Evolutionary conservation across 805 yeast species (phyloP).

Genomic region (Peterozyma toletana): DNA sequence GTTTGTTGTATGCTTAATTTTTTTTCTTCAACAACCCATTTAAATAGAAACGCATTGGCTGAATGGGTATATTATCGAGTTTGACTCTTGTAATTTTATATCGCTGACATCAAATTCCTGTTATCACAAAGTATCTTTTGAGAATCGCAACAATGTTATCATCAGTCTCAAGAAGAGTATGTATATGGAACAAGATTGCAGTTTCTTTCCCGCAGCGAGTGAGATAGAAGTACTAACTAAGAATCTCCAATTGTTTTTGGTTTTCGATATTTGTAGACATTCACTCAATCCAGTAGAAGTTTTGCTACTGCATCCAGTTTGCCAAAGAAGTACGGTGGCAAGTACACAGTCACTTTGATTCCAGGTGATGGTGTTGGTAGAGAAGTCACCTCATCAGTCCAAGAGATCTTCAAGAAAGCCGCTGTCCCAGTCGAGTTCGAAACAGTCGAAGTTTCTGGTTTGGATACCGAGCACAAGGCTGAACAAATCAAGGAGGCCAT

Average conservation of each 20-base stretch:
- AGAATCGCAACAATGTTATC: conserved; percentile 1
- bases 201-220: no score
- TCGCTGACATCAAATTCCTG: no score
- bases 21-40: no score
- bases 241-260: background rate
- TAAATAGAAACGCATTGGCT: no score
- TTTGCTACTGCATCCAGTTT: conserved; percentile 55
- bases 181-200: background rate
- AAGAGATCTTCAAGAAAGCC: conserved; percentile 80
- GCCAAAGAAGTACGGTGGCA: conserved; percentile 93
- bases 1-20: no score
- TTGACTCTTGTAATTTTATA: no score
- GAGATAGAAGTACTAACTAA: no score
- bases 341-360: conserved; percentile 86
- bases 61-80: no score
- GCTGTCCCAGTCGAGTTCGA: conserved; percentile 94
- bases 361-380: conserved; percentile 99
- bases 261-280: conserved; percentile 24
- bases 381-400: conserved; percentile 91
- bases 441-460: conserved; percentile 61
- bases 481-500: conserved; percentile 73
- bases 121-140: no score
- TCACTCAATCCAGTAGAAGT: conserved; percentile 13
- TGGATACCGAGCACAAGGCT: conserved; percentile 31
- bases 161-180: conserved; percentile 2